Evolutionary conservation across 148 eudicot species (phyloP).

Genomic region (Vaccinium darrowii): DNA sequence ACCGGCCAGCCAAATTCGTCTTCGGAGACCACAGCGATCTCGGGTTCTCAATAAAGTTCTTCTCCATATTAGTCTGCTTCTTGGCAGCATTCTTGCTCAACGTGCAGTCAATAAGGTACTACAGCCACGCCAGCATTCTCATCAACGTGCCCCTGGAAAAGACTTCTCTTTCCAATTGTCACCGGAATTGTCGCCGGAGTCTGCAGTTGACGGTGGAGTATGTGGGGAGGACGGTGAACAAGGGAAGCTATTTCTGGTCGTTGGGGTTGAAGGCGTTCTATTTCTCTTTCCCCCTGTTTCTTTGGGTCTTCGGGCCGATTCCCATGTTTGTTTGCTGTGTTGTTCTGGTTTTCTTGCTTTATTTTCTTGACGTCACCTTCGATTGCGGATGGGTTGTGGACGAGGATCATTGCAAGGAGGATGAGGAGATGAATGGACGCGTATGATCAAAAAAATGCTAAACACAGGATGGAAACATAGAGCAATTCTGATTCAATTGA

Average conservation of each 20-base stretch:
- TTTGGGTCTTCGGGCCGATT: slow-evolving; percentile 90
- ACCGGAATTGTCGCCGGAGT: neutral
- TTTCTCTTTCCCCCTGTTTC: slow-evolving; percentile 76
- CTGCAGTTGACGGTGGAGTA: slow-evolving; percentile 42
- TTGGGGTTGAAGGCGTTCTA: slow-evolving; percentile 79
- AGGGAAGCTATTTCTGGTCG: slow-evolving; percentile 90
- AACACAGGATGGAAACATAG: neutral
- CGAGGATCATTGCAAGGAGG: slow-evolving; percentile 18
- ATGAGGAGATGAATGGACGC: neutral
- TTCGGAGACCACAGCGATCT: slow-evolving; percentile 47
- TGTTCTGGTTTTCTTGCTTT: slow-evolving; percentile 54
- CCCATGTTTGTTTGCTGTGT: slow-evolving; percentile 70
- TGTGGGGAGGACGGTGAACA: slow-evolving; percentile 55
- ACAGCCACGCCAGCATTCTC: slow-evolving; percentile 86
- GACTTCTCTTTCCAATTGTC: slow-evolving; percentile 5
- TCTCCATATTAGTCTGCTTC: slow-evolving; percentile 76
- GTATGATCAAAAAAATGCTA: neutral
- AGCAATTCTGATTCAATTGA: slow-evolving; percentile 21
- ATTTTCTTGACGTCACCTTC: slow-evolving; percentile 58
- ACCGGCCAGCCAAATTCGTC: slow-evolving; percentile 56
- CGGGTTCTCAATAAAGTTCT: slow-evolving; percentile 61
- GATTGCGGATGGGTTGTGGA: slow-evolving; percentile 34
- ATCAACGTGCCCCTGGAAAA: slow-evolving; percentile 71
- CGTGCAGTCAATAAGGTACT: slow-evolving; percentile 80
- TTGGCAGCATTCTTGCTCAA: slow-evolving; percentile 64